These are phyloP conservation scores for Xylaria digitata DNA, from an alignment of 2,329 filamentous ascomycete genomes.

Conservation along the genomic window DNA sequence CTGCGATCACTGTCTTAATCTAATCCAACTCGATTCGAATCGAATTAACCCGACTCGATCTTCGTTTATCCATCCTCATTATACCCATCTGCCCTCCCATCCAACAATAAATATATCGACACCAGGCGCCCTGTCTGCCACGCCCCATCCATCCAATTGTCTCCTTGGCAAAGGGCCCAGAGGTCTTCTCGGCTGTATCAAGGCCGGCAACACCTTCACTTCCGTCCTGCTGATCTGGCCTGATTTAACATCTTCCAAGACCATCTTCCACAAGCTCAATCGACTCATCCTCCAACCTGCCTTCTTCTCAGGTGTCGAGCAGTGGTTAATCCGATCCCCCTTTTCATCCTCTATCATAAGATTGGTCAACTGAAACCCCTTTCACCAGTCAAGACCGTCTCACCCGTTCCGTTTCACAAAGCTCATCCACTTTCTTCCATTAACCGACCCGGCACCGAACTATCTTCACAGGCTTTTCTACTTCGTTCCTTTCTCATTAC, in stretches of 20 bases:
- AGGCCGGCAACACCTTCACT: conserved; percentile 36
- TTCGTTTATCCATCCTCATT: not conserved
- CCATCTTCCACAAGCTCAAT: conserved; percentile 23
- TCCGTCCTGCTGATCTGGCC: conserved; percentile 41
- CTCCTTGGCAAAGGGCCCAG: conserved; percentile 31
- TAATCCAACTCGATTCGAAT: not conserved
- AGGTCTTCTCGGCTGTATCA: conserved; percentile 36
- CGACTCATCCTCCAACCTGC: conserved; percentile 10
- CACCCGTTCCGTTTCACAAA: conserved; percentile 31
- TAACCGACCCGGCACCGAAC: conserved; percentile 23
- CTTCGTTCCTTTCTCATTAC: conserved; percentile 21
- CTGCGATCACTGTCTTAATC: conserved; percentile 6
- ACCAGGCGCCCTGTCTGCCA: conserved; percentile 9
- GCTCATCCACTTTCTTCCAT: conserved; percentile 24
- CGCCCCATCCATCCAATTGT: conserved; percentile 6
- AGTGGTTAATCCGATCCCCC: conserved; percentile 31
- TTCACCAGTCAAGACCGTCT: conserved; percentile 39
- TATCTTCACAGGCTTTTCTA: conserved; percentile 18
- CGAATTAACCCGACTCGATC: not conserved
- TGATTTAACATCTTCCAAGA: conserved; percentile 30
- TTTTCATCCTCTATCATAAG: conserved; percentile 35
- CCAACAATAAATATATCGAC: not conserved
- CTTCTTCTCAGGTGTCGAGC: conserved; percentile 14
- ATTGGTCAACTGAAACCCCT: conserved; percentile 36
- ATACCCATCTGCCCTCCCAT: not conserved